Evolutionary conservation across 805 yeast species (phyloP), one percentile per base, ranked within the genome.

Genomic region (Candida lessepsii): DNA sequence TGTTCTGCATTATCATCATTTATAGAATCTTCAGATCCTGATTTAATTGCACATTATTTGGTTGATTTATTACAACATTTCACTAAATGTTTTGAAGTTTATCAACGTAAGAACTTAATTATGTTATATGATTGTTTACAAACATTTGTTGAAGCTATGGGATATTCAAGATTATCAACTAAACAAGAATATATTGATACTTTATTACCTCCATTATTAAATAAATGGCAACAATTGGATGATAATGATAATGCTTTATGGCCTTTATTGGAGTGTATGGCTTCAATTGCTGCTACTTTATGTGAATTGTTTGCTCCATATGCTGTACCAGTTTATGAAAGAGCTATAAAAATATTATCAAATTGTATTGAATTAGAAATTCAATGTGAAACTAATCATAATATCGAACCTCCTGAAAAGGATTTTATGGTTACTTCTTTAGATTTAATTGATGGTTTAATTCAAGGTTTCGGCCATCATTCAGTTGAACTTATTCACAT

Each of bases 261-360:
- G 91, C 95, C 97, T 5, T 70, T 93, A 48, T 66, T 93, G 44
- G 98, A 91, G 61, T 90, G 98, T 63, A 75, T 93, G 77, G 86
- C 96, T 4, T 79, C 89, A 14, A 85, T 93, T 24, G 95, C 97
- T 9, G 89, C 96, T 1, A 76, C 89, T 2, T 65, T 90, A 44
- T 95, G 96, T 16, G 87, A 84, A 47, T 59, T 76, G 19, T 91
- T 91, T 67, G 86, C 89, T 5, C 96, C 95, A 5, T 88, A 81
- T 68, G 97, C 98, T 0, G 73, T 83, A 9, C 85, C 90, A 6
- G 91, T 90, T 9, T 93, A 87, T 57, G 76, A 76, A 53, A 72
- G 98, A 49, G 87, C 95, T 1, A 64, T 80, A 38, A 71, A 79
- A 41, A 86, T 93, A 33, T 66, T 93, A 37, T 65, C 76, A 20